Conservation (phyloP, 768 basidiomycete genomes). For the Phanerochaete sordida region DNA sequence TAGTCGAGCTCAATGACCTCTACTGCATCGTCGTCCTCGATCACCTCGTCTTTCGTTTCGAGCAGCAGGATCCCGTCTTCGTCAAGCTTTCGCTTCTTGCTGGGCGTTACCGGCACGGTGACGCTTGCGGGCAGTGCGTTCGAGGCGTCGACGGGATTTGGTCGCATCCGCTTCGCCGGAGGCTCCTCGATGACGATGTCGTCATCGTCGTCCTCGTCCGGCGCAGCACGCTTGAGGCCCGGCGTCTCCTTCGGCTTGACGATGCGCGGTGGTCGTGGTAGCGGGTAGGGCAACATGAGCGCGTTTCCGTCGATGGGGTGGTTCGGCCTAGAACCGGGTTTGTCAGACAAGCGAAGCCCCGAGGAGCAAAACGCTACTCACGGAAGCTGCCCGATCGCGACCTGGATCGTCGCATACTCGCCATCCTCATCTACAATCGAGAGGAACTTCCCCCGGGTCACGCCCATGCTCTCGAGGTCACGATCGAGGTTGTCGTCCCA, state of each 20-base stretch:
- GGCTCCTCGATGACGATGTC: constrained; percentile 45
- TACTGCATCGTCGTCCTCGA: constrained; percentile 36
- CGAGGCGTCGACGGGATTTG: constrained; percentile 24
- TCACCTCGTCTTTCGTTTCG: constrained; percentile 50
- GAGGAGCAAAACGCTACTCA: constrained; percentile 36
- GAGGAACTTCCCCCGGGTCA: constrained; percentile 82
- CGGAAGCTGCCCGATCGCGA: constrained; percentile 70
- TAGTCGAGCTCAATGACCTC: constrained; percentile 59
- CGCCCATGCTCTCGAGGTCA: constrained; percentile 77
- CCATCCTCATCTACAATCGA: constrained; percentile 88
- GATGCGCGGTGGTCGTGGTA: constrained; percentile 53
- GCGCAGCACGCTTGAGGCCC: constrained; percentile 53
- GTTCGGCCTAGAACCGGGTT: constrained; percentile 42
- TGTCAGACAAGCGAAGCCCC: neutral
- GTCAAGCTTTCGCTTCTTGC: constrained; percentile 62
- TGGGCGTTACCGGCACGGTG: constrained; percentile 42
- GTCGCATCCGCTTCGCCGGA: constrained; percentile 49
- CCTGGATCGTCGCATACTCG: constrained; percentile 63
- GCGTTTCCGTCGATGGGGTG: constrained; percentile 49
- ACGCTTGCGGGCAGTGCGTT: neutral
- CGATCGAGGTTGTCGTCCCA: constrained; percentile 86
- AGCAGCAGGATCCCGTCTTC: constrained; percentile 73
- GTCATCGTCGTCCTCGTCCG: constrained; percentile 53
- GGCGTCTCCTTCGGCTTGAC: constrained; percentile 29
- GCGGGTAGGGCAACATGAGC: constrained; percentile 60